phyloP scores from a whole-genome alignment of 192 early-diverging fungal species.

The Backusella parvicylindrica region DNA sequence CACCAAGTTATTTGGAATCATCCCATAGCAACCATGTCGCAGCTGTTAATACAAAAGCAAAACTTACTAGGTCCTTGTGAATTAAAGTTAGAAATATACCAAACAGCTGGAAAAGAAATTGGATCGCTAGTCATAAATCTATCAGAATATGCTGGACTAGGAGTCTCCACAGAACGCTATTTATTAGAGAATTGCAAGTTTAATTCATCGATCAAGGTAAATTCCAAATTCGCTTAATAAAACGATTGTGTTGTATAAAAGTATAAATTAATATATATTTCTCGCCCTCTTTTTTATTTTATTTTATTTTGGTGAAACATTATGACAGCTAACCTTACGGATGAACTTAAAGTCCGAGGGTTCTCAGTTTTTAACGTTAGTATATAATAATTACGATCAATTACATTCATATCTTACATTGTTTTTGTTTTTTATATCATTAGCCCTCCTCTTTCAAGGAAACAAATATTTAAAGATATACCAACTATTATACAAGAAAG shows the following conservation, averaged over 20 bases:
- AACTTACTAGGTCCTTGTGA: conserved; percentile 69
- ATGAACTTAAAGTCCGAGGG: conserved; percentile 29
- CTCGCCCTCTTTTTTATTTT: not conserved
- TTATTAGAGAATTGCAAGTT: conserved; percentile 69
- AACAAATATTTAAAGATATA: conserved; percentile 31
- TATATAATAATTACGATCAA: not conserved
- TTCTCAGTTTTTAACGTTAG: conserved; percentile 27
- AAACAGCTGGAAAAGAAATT: conserved; percentile 57
- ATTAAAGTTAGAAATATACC: conserved; percentile 57
- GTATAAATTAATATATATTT: not conserved
- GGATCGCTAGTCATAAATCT: conserved; percentile 74
- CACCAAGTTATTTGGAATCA: conserved; percentile 64
- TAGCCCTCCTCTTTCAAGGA: conserved; percentile 34
- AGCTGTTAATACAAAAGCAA: conserved; percentile 69
- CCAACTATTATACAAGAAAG: conserved; percentile 19
- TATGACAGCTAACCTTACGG: conserved; percentile 32
- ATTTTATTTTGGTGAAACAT: too few relatives aligned
- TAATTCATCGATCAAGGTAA: conserved; percentile 71
- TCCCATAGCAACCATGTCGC: conserved; percentile 44
- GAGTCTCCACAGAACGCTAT: conserved; percentile 47
- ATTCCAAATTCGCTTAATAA: not conserved
- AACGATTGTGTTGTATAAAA: not conserved
- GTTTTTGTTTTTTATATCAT: not conserved
- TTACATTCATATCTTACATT: not conserved
- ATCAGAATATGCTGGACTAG: conserved; percentile 64